These are phyloP conservation scores for Silene uniflora DNA, from an alignment of 148 eudicot genomes.

Conservation along the genomic window DNA sequence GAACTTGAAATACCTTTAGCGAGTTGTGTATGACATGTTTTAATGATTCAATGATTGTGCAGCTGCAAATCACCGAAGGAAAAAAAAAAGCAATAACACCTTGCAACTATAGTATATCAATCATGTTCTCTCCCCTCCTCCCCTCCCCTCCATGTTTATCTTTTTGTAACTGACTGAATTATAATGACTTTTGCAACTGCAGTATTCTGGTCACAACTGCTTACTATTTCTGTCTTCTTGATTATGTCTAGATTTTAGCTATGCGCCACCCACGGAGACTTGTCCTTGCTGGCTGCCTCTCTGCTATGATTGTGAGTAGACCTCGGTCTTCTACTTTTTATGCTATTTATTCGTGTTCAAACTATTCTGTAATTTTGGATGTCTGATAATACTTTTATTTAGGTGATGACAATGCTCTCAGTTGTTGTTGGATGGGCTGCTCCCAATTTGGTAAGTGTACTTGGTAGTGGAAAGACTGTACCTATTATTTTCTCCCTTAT, in stretches of 20 bases:
- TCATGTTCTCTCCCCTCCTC: neutral
- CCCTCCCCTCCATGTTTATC: neutral
- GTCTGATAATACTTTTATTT: conserved; percentile 16
- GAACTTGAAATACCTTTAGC: neutral
- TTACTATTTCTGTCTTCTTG: conserved; percentile 14
- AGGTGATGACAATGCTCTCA: conserved; percentile 96
- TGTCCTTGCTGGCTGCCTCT: conserved; percentile 85
- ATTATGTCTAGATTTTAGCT: conserved; percentile 71
- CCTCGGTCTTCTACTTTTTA: neutral
- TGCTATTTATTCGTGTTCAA: conserved; percentile 9
- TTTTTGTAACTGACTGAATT: neutral
- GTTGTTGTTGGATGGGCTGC: conserved; percentile 98
- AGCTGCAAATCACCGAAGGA: neutral
- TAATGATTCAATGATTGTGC: neutral
- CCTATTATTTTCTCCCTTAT: neutral
- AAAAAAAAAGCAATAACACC: neutral
- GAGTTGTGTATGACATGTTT: neutral
- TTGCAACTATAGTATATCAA: no score
- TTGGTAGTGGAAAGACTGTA: neutral
- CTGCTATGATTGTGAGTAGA: conserved; percentile 76
- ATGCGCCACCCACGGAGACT: conserved; percentile 99
- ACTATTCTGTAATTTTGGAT: neutral
- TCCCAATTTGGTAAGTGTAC: conserved; percentile 74
- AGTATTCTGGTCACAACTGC: neutral
- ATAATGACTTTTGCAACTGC: neutral